A percentile compares a stretch with the other conserved stretches of the same genome.
Evolutionary conservation across 768 basidiomycete genomes (phyloP).

Genomic region (Cystofilobasidium capitatum): DNA sequence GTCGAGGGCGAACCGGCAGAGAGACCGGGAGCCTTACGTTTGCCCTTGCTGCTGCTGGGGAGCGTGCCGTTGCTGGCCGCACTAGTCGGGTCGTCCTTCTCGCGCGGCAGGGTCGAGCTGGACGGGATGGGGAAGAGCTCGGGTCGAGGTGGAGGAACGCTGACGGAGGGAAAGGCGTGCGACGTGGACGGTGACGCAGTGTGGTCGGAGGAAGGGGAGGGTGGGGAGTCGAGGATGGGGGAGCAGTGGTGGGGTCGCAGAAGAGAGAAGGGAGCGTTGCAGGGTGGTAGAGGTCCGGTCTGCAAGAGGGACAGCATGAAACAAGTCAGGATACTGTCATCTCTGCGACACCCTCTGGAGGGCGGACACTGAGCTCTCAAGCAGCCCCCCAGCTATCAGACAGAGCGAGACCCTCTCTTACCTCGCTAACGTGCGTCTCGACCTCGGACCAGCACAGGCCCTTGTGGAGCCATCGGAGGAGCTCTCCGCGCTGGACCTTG

Average conservation of each 20-base stretch:
- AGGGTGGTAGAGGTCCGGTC: conserved; percentile 20
- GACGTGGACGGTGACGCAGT: not conserved
- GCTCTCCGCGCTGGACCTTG: conserved; percentile 20
- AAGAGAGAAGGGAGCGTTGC: conserved; percentile 23
- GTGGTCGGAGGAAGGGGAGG: conserved; percentile 10
- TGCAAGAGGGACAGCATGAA: not conserved
- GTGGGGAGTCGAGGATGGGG: conserved; percentile 6
- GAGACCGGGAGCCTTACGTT: not conserved
- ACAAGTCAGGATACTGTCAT: not conserved
- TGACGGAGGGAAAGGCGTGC: not conserved
- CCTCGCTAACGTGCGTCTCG: conserved; percentile 21
- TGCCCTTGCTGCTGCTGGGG: conserved; percentile 1
- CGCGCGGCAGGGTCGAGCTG: conserved; percentile 1
- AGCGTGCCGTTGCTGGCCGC: not conserved
- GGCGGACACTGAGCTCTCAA: not conserved
- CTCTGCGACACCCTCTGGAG: not conserved
- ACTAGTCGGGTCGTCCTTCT: not conserved
- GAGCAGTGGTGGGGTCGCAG: conserved; percentile 18
- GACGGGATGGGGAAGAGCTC: conserved; percentile 17
- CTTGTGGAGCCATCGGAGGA: conserved; percentile 23
- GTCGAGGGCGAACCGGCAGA: not conserved
- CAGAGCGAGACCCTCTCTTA: not conserved
- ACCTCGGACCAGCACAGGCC: conserved; percentile 25
- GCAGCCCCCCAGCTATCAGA: not conserved
- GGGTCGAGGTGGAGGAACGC: conserved; percentile 11